Base-by-base conservation (phyloP, 345 rosid genomes). In the Melaleuca quinquenervia region DNA sequence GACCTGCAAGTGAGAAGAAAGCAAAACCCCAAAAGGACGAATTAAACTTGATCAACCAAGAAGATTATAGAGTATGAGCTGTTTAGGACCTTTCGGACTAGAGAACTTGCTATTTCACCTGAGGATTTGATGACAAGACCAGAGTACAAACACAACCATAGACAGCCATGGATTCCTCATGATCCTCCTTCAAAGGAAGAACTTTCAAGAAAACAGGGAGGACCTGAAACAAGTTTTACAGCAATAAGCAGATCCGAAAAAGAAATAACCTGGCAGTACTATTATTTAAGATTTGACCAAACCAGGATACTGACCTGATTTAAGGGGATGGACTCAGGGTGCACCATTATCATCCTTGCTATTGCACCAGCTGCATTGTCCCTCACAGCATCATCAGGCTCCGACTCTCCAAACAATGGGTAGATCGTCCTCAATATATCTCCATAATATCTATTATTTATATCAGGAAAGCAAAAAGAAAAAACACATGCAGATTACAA, bases 301-400 rank as follows among this genome's bases (percentile, higher is more conserved):
- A 62, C 84, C 54, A 54, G 75, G 82, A 75, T 60, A 88, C 82
- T 83, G 86, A 97, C 99, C 95, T 98, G 98, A 89, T 93, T 94
- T 89, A 98, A 91, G 55, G 99, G 99, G 83, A 98, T 89, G 80
- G 94, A 88, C 84, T 96, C 95, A 5, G 99, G 98, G 83, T 98
- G 92, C 88, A 91, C 95, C 93, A 94, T 90, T 91, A 98, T 95
- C 99, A 98, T 96, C 92, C 99, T 95, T 86, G 99, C 99, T 80
- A 95, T 93, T 27, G 99, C 99, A 92, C 99, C 99, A 54, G 99
- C 98, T 78, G 99, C 99, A 90, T 98, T 98, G 90, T 98, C 99
- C 89, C 98, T 90, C 76, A 98, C 99, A 21, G 95, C 99, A 91
- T 90, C 92, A 90, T 98, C 99, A 60, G 96, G 96, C 89, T 98